Base-by-base conservation (phyloP, 441 rosid species). In the Arabidopsis lyrata region DNA sequence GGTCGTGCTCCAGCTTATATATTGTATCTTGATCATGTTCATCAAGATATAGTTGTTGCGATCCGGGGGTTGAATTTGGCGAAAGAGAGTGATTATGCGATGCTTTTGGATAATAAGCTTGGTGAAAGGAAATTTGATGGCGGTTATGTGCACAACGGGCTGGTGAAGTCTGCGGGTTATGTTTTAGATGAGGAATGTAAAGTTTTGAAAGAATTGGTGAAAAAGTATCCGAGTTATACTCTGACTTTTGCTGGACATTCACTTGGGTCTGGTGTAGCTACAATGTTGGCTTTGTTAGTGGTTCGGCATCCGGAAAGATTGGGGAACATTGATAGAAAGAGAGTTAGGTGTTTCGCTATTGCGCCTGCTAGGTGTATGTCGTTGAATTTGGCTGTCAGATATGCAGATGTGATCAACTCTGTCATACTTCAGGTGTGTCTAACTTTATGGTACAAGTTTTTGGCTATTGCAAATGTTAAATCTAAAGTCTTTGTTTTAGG, bases 351-450 rank as follows among this genome's bases (percentile, higher is more conserved):
- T 82, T 94, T 78, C 32, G 93, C 97, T 16, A 85, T 90, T 54
- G 97, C 99, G 7, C 99, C 99, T 74, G 95, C 97, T 31, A 87
- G 99, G 85, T 94, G 97, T 77, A 92, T 91, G 88, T 92, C 97
- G 0, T 81, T 94, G 62, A 94, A 92, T 79, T 80, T 94, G 87
- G 99, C 99, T 1, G 94, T 92, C 53, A 82, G 90, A 86, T 94
- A 90, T 78, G 97, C 95, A 4, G 97, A 91, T 86, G 89, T 90
- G 42, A 94, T 94, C 77, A 90, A 90, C 80, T 86, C 99, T 68
- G 75, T 94, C 18, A 95, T 94, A 71, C 90, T 94, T 81, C 97
- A 94, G 99, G 99, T 81, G 53, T 76, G 70, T 29, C 57, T 60
- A 5, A 5, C 45, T 44, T 66, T 66, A 54, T 48, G 6, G 18